phyloP scores from a whole-genome alignment of 2,329 filamentous ascomycete genomes.

The Pezicula neosporulosa region DNA sequence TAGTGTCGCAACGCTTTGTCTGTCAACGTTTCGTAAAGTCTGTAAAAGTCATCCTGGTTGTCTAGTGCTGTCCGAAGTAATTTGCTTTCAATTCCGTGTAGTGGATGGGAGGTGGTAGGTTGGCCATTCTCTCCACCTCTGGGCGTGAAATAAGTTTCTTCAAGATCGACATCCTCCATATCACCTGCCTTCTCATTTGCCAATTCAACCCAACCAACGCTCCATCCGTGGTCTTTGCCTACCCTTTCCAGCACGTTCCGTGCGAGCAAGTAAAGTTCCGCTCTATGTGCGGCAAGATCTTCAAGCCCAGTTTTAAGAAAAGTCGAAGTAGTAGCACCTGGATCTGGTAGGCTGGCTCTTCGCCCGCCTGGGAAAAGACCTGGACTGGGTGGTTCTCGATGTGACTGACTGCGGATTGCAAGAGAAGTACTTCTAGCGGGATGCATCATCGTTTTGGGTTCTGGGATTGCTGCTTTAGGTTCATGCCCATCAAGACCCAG shows the following conservation, averaged over 20 bases:
- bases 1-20: slow-evolving; percentile 82
- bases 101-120: slow-evolving; percentile 6
- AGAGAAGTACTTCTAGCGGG: slow-evolving; percentile 63
- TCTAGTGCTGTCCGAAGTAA: slow-evolving; percentile 59
- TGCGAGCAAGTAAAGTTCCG: slow-evolving; percentile 77
- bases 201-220: slow-evolving; percentile 68
- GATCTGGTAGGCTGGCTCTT: slow-evolving; percentile 33
- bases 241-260: slow-evolving; percentile 74
- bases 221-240: slow-evolving; percentile 71
- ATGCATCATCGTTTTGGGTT: slow-evolving; percentile 69
- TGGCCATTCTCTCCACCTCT: background rate
- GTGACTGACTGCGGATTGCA: slow-evolving; percentile 34
- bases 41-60: slow-evolving; percentile 61
- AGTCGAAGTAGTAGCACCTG: slow-evolving; percentile 36
- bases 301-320: slow-evolving; percentile 67
- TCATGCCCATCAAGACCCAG: slow-evolving; percentile 43
- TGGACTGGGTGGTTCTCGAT: slow-evolving; percentile 46
- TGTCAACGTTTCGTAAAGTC: slow-evolving; percentile 72
- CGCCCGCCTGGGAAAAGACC: slow-evolving; percentile 49
- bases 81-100: slow-evolving; percentile 49
- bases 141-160: slow-evolving; percentile 21
- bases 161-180: slow-evolving; percentile 57
- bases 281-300: slow-evolving; percentile 77
- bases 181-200: slow-evolving; percentile 34
- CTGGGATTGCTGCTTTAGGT: slow-evolving; percentile 58